These are phyloP conservation scores for Allomyces javanicus DNA, from an alignment of 192 early-diverging fungal species.

Conservation along the genomic window DNA sequence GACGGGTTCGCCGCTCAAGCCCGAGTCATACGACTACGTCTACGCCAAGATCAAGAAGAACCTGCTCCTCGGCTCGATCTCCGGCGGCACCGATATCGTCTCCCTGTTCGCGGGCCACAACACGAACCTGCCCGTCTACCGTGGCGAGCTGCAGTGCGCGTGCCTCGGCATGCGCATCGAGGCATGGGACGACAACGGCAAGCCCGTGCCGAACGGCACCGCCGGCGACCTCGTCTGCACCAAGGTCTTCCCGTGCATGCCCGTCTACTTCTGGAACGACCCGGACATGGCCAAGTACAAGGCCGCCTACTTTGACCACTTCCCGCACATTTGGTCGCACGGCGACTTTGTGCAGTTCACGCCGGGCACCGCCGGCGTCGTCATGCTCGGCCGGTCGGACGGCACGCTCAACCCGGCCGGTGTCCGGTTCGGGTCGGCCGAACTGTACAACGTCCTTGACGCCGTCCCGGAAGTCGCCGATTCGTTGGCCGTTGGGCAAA, in stretches of 20 bases:
- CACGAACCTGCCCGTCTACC: constrained; percentile 68
- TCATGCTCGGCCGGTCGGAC: constrained; percentile 86
- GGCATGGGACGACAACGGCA: constrained; percentile 56
- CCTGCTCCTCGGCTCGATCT: constrained; percentile 78
- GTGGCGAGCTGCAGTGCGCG: constrained; percentile 84
- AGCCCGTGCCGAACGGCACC: constrained; percentile 35
- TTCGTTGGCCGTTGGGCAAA: constrained; percentile 78
- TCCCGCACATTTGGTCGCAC: constrained; percentile 80
- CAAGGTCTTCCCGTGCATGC: constrained; percentile 92
- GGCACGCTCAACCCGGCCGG: constrained; percentile 84
- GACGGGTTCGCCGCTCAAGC: constrained; percentile 84
- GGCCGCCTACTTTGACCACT: constrained; percentile 72
- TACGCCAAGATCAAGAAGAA: constrained; percentile 67
- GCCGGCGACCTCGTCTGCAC: constrained; percentile 85
- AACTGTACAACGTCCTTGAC: constrained; percentile 85
- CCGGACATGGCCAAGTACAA: constrained; percentile 49
- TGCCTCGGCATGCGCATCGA: constrained; percentile 88
- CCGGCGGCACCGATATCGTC: constrained; percentile 91
- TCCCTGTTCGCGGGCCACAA: constrained; percentile 90
- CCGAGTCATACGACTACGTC: constrained; percentile 82
- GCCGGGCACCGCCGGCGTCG: constrained; percentile 63
- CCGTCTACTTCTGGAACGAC: constrained; percentile 86
- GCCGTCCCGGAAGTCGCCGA: constrained; percentile 63
- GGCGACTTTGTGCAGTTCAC: constrained; percentile 84
- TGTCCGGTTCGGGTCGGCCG: constrained; percentile 80